Conservation (phyloP, 345 rosid genomes). For the Chamaenerion angustifolium region DNA sequence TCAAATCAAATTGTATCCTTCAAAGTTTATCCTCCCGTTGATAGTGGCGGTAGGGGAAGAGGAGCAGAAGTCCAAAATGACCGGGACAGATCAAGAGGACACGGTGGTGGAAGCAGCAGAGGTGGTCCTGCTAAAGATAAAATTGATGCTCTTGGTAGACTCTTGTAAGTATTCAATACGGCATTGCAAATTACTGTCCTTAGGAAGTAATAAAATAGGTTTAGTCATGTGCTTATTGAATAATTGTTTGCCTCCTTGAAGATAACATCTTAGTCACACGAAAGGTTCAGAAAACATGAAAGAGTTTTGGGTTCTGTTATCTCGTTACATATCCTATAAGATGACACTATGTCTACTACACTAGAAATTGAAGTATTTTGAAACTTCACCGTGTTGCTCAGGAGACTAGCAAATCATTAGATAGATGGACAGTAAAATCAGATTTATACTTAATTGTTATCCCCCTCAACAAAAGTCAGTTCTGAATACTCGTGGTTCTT, state of each 20-base stretch:
- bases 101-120: constrained; percentile 24
- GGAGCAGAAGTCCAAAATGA: constrained; percentile 23
- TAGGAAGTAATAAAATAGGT: neutral
- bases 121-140: constrained; percentile 40
- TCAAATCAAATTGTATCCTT: neutral
- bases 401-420: no score
- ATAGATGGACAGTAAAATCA: no score
- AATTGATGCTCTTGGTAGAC: constrained; percentile 80
- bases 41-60: constrained; percentile 38
- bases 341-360: no score
- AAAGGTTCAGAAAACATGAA: no score
- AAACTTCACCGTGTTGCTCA: no score
- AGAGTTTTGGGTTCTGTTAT: no score
- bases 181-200: neutral
- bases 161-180: constrained; percentile 36
- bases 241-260: neutral
- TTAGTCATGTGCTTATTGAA: neutral
- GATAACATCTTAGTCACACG: neutral
- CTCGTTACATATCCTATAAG: no score
- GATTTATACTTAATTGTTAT: no score
- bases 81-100: constrained; percentile 31
- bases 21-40: neutral
- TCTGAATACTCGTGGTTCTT: no score
- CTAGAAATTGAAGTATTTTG: no score
- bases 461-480: no score